phyloP scores from a whole-genome alignment of 31 red algal genomes.

The Porphyra umbilicalis region DNA sequence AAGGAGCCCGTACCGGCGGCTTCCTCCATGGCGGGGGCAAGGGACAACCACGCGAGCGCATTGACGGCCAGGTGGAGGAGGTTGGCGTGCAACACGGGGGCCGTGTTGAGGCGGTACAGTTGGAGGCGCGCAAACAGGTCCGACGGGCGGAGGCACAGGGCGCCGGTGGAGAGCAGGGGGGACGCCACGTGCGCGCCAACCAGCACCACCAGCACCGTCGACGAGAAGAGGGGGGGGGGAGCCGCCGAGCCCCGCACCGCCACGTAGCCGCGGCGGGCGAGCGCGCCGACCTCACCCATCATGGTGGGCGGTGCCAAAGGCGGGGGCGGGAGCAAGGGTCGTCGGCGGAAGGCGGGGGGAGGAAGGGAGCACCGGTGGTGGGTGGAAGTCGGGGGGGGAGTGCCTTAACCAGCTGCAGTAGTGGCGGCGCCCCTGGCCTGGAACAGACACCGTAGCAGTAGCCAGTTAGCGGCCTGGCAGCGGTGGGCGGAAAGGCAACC shows the following conservation, averaged over 20 bases:
- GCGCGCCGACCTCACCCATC: not conserved
- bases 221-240: not conserved
- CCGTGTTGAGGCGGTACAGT: not conserved
- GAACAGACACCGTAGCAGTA: too few species aligned
- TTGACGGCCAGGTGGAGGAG: slow-evolving; percentile 1
- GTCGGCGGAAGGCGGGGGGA: not conserved
- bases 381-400: too few species aligned
- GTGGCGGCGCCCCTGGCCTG: too few species aligned
- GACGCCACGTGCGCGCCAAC: not conserved
- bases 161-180: not conserved
- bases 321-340: too few species aligned
- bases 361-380: too few species aligned
- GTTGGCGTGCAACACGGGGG: not conserved
- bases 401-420: too few species aligned
- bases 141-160: not conserved
- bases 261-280: not conserved
- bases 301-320: not conserved
- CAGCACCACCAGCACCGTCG: not conserved
- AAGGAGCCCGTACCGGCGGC: not conserved
- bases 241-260: not conserved
- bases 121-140: not conserved
- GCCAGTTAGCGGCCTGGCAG: too few species aligned
- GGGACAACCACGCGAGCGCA: not conserved
- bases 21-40: not conserved
- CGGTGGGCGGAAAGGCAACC: too few species aligned